Percentiles rank a stretch among this genome's conserved stretches.
These are phyloP conservation scores for Pseudohyphozyma bogoriensis DNA, from an alignment of 768 basidiomycete genomes.

Conservation along the genomic window DNA sequence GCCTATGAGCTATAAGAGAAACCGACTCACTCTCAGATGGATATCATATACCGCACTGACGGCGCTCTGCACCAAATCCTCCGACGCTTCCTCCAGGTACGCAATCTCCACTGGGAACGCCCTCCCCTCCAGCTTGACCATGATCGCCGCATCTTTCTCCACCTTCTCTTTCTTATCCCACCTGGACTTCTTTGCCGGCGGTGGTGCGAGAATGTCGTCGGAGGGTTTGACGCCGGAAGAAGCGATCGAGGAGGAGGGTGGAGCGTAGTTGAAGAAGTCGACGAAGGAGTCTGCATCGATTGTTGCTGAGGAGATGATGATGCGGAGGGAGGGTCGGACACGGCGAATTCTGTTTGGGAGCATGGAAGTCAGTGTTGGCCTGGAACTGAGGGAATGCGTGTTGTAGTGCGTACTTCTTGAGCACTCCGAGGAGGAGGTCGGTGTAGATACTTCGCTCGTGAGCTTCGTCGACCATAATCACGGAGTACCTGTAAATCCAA, in stretches of 20 bases:
- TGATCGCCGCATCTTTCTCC: constrained; percentile 50
- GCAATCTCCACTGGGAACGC: constrained; percentile 92
- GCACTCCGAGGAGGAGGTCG: constrained; percentile 75
- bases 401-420: constrained; percentile 64
- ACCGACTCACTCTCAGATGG: constrained; percentile 59
- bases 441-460: constrained; percentile 96
- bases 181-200: background rate
- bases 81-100: constrained; percentile 64
- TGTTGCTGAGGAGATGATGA: constrained; percentile 93
- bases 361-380: constrained; percentile 7
- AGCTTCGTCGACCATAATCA: constrained; percentile 98
- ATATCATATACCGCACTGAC: constrained; percentile 66
- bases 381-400: background rate
- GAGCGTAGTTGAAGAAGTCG: constrained; percentile 69
- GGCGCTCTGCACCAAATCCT: constrained; percentile 72
- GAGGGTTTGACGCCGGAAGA: constrained; percentile 1
- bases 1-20: too few species aligned
- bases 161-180: constrained; percentile 4
- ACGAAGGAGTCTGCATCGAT: constrained; percentile 82
- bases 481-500: constrained; percentile 72
- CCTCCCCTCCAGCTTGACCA: constrained; percentile 83
- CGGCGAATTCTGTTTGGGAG: constrained; percentile 86
- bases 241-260: constrained; percentile 4
- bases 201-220: background rate
- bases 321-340: constrained; percentile 76